Conservation (phyloP, 495 filamentous ascomycete genomes). For the Chlorociboria aeruginascens region DNA sequence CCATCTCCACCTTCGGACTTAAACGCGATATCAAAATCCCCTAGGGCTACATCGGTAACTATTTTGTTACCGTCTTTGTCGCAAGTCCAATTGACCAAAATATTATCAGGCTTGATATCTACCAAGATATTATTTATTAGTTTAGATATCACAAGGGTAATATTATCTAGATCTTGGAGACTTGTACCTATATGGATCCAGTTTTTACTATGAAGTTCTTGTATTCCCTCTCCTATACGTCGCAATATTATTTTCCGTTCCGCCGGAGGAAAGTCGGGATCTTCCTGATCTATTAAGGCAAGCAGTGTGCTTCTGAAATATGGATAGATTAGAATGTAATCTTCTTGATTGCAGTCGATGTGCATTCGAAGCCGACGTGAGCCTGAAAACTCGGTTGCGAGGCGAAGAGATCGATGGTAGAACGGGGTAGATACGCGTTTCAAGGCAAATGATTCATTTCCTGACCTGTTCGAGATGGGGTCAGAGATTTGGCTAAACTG, state of each 20-base stretch:
- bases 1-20: slow-evolving; percentile 17
- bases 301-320: no score
- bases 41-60: slow-evolving; percentile 21
- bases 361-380: no score
- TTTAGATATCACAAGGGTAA: slow-evolving; percentile 7
- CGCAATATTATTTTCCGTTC: neutral
- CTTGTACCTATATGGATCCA: neutral
- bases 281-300: neutral
- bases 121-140: neutral
- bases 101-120: slow-evolving; percentile 28
- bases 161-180: neutral
- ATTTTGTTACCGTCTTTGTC: slow-evolving; percentile 20
- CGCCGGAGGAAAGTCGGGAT: neutral
- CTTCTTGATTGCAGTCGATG: no score
- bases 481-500: neutral
- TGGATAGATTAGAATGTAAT: no score
- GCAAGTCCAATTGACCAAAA: slow-evolving; percentile 23
- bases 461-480: neutral
- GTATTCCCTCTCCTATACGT: neutral
- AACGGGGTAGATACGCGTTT: neutral
- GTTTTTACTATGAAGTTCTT: neutral
- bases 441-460: neutral
- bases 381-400: no score
- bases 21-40: slow-evolving; percentile 25
- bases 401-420: neutral